Conservation (phyloP, 345 rosid genomes). For the Psidium friedrichsthalianum region DNA sequence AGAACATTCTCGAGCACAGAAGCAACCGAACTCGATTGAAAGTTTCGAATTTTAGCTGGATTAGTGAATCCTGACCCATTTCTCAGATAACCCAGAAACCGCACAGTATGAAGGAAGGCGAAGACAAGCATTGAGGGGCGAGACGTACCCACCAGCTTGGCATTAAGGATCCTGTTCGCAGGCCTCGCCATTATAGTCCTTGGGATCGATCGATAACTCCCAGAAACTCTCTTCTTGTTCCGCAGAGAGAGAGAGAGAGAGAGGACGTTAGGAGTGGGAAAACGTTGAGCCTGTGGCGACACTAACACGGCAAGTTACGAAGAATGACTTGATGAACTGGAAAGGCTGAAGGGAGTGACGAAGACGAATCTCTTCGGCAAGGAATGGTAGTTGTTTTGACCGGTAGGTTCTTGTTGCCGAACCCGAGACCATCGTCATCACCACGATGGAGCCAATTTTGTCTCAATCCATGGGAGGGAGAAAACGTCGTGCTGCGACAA, state of each 20-base stretch:
- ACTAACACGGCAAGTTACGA: neutral
- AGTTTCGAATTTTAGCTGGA: neutral
- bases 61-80: neutral
- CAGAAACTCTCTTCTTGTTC: neutral
- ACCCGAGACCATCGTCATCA: neutral
- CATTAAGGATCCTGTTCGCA: slow-evolving; percentile 26
- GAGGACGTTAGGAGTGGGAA: neutral
- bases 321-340: neutral
- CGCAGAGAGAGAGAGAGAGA: neutral
- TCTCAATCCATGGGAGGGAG: neutral
- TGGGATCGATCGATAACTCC: neutral
- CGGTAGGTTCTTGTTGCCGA: neutral
- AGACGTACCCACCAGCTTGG: slow-evolving; percentile 55
- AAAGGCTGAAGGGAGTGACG: neutral
- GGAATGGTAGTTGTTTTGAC: slow-evolving; percentile 2
- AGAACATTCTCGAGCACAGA: neutral
- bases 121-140: slow-evolving; percentile 1
- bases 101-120: neutral
- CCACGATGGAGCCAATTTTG: neutral
- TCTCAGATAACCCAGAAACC: neutral
- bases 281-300: neutral
- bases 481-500: neutral
- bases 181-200: slow-evolving; percentile 34
- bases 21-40: neutral
- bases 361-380: neutral